Conservation (phyloP, 2,329 filamentous ascomycete genomes). For the Cladorrhinum sp. region DNA sequence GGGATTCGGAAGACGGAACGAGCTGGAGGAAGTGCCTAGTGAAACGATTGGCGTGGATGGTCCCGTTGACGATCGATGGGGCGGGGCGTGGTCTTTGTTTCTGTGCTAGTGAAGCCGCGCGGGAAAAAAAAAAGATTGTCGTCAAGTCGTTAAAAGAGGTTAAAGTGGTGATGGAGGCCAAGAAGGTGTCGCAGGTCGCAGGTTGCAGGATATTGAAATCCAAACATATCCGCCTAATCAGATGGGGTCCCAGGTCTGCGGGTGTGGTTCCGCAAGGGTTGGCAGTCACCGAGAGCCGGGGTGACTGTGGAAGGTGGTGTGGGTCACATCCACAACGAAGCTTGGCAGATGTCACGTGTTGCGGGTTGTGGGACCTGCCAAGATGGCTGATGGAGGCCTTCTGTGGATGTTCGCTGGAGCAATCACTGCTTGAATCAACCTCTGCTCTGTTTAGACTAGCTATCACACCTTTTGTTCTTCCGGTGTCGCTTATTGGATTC, state of each 20-base stretch:
- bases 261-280: slow-evolving; percentile 14
- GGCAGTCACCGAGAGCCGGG: slow-evolving; percentile 6
- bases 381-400: background rate
- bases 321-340: slow-evolving; percentile 4
- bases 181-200: background rate
- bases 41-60: background rate
- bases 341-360: slow-evolving; percentile 16
- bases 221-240: slow-evolving; percentile 9
- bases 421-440: background rate
- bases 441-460: no score
- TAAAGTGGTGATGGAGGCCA: background rate
- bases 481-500: background rate
- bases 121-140: background rate
- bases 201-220: background rate
- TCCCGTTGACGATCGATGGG: background rate
- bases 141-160: background rate
- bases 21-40: background rate
- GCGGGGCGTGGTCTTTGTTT: background rate
- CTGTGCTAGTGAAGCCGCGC: background rate
- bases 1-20: background rate
- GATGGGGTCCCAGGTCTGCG: slow-evolving; percentile 13
- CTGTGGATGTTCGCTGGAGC: background rate
- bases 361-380: background rate
- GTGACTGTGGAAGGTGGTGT: slow-evolving; percentile 1
- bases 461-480: no score